phyloP scores from a whole-genome alignment of 2,329 filamentous ascomycete genomes.

The Ampelomyces quisqualis region DNA sequence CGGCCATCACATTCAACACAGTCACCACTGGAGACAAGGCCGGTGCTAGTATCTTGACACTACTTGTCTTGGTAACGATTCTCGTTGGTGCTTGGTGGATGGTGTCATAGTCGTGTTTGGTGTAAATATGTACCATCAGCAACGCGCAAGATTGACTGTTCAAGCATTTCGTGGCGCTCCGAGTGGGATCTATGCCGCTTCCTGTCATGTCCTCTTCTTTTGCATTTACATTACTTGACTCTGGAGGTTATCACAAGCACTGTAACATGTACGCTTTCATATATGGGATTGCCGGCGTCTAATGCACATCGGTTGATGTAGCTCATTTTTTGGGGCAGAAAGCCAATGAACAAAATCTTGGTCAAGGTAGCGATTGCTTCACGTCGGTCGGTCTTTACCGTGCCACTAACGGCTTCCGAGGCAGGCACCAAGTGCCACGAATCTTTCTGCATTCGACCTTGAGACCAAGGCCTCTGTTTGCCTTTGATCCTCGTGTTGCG shows the following conservation, averaged over 20 bases:
- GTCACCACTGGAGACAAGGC: constrained; percentile 64
- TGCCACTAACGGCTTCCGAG: too few relatives aligned
- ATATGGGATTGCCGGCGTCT: constrained; percentile 3
- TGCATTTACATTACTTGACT: background rate
- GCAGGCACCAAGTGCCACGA: too few relatives aligned
- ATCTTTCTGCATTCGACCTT: too few relatives aligned
- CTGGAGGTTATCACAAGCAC: background rate
- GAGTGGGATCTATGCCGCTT: background rate
- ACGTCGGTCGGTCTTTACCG: too few relatives aligned
- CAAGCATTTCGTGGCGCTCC: background rate
- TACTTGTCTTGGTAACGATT: constrained; percentile 57
- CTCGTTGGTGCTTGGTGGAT: constrained; percentile 59
- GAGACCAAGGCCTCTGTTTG: too few relatives aligned
- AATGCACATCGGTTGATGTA: constrained; percentile 5
- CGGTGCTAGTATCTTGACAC: constrained; percentile 67
- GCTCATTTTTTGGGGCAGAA: background rate
- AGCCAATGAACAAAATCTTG: constrained; percentile 1
- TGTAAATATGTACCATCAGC: constrained; percentile 8
- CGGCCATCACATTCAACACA: constrained; percentile 29
- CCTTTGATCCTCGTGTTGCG: background rate
- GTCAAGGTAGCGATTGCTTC: background rate
- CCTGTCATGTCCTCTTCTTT: background rate
- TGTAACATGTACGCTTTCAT: background rate
- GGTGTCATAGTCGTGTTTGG: constrained; percentile 40
- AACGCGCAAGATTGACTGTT: background rate